phyloP scores from a whole-genome alignment of 805 yeast species.

The Priceomyces melissophilus region DNA sequence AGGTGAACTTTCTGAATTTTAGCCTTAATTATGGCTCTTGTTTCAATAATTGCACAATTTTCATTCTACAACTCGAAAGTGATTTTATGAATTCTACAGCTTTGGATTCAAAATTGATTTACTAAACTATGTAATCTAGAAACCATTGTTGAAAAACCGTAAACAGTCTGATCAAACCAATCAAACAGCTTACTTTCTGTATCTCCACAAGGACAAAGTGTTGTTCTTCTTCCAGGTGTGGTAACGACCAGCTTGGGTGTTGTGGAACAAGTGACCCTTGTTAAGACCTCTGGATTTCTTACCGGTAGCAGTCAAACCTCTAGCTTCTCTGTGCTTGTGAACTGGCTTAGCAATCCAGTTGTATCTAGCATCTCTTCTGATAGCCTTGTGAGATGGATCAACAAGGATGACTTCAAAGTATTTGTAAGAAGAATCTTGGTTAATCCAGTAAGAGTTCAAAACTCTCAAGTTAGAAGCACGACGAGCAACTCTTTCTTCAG shows the following conservation, averaged over 20 bases:
- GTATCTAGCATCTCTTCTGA: constrained; percentile 97
- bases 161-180: too few species aligned
- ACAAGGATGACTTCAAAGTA: constrained; percentile 97
- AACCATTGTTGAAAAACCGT: too few species aligned
- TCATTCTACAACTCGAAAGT: too few species aligned
- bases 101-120: too few species aligned
- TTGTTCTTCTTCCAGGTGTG: constrained; percentile 99
- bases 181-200: constrained; percentile 56
- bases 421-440: constrained; percentile 99
- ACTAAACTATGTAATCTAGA: too few species aligned
- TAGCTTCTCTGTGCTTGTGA: constrained; percentile 99
- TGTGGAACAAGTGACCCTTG: constrained; percentile 99
- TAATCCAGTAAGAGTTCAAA: constrained; percentile 99
- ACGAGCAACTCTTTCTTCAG: constrained; percentile 99
- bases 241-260: constrained; percentile 97
- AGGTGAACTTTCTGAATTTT: too few species aligned
- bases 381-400: constrained; percentile 97
- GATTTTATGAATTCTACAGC: too few species aligned
- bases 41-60: too few species aligned
- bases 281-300: constrained; percentile 99
- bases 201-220: constrained; percentile 99
- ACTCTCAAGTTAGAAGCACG: constrained; percentile 99
- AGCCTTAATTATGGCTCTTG: too few species aligned
- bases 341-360: constrained; percentile 99
- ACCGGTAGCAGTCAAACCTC: constrained; percentile 98